Base-by-base conservation (phyloP, 2,329 filamentous ascomycete genomes). In the Pseudogymnoascus sp. region DNA sequence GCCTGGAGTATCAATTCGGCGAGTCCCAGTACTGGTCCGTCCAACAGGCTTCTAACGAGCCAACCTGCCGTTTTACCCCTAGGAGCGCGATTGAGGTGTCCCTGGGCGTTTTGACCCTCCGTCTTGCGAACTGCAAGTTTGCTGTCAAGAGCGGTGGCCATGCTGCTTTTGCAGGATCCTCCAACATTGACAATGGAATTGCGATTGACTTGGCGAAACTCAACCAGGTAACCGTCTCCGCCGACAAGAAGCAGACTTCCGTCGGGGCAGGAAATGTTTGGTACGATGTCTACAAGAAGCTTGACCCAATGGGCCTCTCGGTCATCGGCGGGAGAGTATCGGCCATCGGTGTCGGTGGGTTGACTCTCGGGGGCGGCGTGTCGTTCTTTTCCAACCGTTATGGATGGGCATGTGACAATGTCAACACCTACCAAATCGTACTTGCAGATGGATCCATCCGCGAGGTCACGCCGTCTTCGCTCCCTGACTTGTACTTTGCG, bases 401-500 rank as follows among this genome's bases (percentile, higher is more conserved):
- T 59, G 69, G 69, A 1, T 70, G 67, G 40, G 64, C 68, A 5
- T 65, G 67, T 38, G 65, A 66, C 11, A 70, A 70, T 62, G 63
- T 69, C 21, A 36, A 38, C 21, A 59, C 46, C 3, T 69, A 64
- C 38, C 64, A 69, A 62, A 69, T 75, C 36, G 70, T 76, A 10
- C 67, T 75, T n/a, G 71, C 73, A 3, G 64, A 70, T 42, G 73
- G 73, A 21, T 63, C 65, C 6, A 65, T 73, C 53, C 64, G 67
- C 2, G 68, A 70, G 37, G 73, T 70, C 31, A 72, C 70, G 42
- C 63, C 62, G 16, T 25, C 66, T 10, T 67, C 65, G 14, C 68
- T 73, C 63, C 14, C 66, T 5, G 82, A 85, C 60, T 74, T 87
- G 8, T 85, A 76, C 72, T 76, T 75, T 67, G 82, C 79, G 0